Evolutionary conservation across 768 basidiomycete species (phyloP), one percentile per base, ranked within the genome.

Genomic region (Lentinula boryana): DNA sequence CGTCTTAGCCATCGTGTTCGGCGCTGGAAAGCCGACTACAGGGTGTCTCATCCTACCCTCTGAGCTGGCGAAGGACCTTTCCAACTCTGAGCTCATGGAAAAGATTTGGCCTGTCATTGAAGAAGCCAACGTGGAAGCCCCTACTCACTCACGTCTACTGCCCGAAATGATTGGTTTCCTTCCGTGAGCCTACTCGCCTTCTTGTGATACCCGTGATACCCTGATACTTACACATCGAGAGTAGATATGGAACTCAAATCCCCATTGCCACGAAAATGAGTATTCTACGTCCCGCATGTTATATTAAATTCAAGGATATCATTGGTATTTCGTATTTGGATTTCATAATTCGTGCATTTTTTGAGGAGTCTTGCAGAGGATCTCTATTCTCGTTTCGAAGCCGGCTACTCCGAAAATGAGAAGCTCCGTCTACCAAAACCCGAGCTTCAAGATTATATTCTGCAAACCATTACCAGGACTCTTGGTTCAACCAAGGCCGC

Each of bases 201-300:
- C 12, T n/a, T 15, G 31, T 27, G 27, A 27, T 27, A 27, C 27
- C 27, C 27, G 27, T 46, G 18, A n/a, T 16, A 18, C 21, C 44
- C 16, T 32, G 8, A 2, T 12, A 4, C 32, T 31, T 12, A 27
- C 32, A 35, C 21, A 44, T 44, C 9, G 4, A 16, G 18, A 18
- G 44, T 27, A 68, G 70, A 9, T 69, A 73, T 61, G 78, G 70
- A 2, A 82, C 81, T 0, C 64, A 71, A n/a, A 75, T 85, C 31
- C 84, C 82, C 0, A 67, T 75, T 61, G 80, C 83, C 2, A 79
- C 80, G 60, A 84, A 84, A 67, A 76, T 80, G 61, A 77, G 74
- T 38, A 80, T 84, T 54, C 64, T 84, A 8, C 70, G 84, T 38
- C 75, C 78, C 0, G 76, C 76, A 27, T 80, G 78, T 46, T 85